Percentiles rank a stretch among this genome's conserved stretches.
phyloP scores from a whole-genome alignment of 352 stramenopile species.

The Phytophthora citrophthora region DNA sequence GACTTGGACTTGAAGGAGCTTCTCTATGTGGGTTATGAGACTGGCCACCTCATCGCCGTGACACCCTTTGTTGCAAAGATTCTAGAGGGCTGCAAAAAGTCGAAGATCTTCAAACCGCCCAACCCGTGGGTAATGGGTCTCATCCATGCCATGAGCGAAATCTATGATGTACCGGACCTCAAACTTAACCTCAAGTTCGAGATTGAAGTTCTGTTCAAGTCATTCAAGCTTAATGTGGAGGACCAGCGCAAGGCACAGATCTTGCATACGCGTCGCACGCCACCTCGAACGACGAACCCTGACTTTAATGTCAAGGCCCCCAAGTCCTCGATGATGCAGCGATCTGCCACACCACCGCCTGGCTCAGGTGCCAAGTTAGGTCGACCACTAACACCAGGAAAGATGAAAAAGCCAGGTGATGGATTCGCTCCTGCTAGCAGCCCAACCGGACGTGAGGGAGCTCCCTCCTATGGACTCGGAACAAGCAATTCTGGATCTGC shows the following conservation, averaged over 20 bases:
- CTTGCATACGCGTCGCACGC: conserved; percentile 90
- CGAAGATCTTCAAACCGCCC: conserved; percentile 97
- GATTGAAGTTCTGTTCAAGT: conserved; percentile 99
- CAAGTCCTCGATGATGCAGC: conserved; percentile 52
- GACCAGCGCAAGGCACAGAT: conserved; percentile 94
- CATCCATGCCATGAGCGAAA: conserved; percentile 96
- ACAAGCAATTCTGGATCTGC: conserved; percentile 28
- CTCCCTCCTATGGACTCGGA: conserved; percentile 37
- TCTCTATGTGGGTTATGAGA: conserved; percentile 95
- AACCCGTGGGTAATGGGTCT: conserved; percentile 99
- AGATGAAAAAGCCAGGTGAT: conserved; percentile 56
- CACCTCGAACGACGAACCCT: conserved; percentile 95
- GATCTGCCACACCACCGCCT: conserved; percentile 67
- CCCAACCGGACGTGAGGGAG: conserved; percentile 49
- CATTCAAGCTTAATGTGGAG: conserved; percentile 97
- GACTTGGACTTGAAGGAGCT: conserved; percentile 99
- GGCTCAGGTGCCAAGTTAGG: conserved; percentile 52
- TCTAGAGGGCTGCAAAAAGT: conserved; percentile 97
- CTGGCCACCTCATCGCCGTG: conserved; percentile 97
- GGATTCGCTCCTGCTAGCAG: conserved; percentile 64
- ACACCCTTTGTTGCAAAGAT: conserved; percentile 99
- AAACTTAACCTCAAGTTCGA: conserved; percentile 99
- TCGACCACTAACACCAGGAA: conserved; percentile 68
- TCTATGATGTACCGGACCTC: conserved; percentile 99
- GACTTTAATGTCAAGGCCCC: conserved; percentile 98